These are phyloP conservation scores for Pleoardoris graminearum DNA, from an alignment of 2,329 filamentous ascomycete species.

Conservation along the genomic window DNA sequence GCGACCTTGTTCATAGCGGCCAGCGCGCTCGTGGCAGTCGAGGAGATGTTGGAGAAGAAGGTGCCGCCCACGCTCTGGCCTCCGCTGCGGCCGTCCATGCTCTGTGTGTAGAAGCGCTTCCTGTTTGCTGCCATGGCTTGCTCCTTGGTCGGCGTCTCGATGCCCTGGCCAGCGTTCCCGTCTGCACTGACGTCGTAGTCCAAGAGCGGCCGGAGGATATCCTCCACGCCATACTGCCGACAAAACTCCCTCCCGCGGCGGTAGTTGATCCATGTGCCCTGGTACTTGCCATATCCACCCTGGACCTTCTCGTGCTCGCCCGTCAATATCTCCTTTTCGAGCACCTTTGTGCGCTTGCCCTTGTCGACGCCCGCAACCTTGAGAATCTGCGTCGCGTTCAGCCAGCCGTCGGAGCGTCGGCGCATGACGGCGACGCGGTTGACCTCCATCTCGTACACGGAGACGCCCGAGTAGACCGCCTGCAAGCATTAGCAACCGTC, in stretches of 20 bases:
- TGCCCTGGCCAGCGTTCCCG: conserved; percentile 69
- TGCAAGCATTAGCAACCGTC: conserved; percentile 20
- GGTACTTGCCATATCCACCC: conserved; percentile 97
- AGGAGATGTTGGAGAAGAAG: conserved; percentile 96
- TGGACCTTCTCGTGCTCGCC: conserved; percentile 99
- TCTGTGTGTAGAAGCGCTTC: conserved; percentile 85
- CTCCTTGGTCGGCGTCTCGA: conserved; percentile 97
- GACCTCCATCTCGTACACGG: conserved; percentile 98
- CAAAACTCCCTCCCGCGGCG: conserved; percentile 91
- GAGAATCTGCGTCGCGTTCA: conserved; percentile 97
- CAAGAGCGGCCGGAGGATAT: conserved; percentile 71
- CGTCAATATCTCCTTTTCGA: conserved; percentile 96
- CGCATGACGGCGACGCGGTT: conserved; percentile 95
- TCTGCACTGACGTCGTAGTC: conserved; percentile 82
- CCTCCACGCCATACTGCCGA: conserved; percentile 75
- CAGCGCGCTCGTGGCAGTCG: conserved; percentile 87
- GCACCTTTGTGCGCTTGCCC: conserved; percentile 93
- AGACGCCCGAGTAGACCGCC: conserved; percentile 93
- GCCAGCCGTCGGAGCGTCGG: conserved; percentile 89
- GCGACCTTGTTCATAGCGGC: conserved; percentile 93
- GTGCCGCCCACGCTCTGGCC: conserved; percentile 72
- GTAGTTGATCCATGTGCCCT: conserved; percentile 98
- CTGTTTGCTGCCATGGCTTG: conserved; percentile 93
- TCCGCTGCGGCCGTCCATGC: conserved; percentile 68
- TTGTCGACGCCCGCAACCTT: conserved; percentile 98